Base-by-base conservation (phyloP, 257 asterid genomes). In the Nemophila menziesii region DNA sequence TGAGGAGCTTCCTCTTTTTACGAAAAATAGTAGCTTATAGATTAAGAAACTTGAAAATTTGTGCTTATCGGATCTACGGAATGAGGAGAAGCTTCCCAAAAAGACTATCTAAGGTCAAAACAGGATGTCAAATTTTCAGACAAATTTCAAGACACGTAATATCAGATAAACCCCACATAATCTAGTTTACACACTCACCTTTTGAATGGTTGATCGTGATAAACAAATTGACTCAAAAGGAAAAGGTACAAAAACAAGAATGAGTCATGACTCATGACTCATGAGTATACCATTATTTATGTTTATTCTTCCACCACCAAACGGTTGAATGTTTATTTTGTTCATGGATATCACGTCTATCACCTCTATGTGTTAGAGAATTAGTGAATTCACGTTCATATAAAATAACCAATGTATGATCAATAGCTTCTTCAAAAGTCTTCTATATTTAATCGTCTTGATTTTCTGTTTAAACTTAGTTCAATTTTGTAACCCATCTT, bases 291-390 rank as follows among this genome's bases (percentile, higher is more conserved):
- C 9, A 29, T 29, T 29, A 3, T 29, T 29, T 29, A 7, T n/a
- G n/a, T 29, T 29, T 3, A 1, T 29, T 29, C 36, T 10, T 5
- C 46, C 46, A 41, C 46, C 46, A 18, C 46, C 13, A 41, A 19
- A 14, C 23, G 46, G 46, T 41, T 41, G 46, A 41, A 41, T 17
- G 24, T 41, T 22, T 34, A 48, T 20, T 20, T 49, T n/a, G 22
- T 48, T 61, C 68, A 61, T 61, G 68, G 68, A 39, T 46, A 53
- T 55, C 68, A 61, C 68, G 68, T 61, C 68, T 48, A 14, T 48
- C 51, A 46, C 66, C 61, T 60, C 60, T 23, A n/a, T 18, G 14
- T 33, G 12, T 18, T 41, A 17, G 22, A 33, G 52, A 44, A 61
- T 55, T 54, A 41, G 57, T 61, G 68, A 44, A 45, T 22, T 54